phyloP scores from a whole-genome alignment of 441 rosid genomes.

The Gossypium lobatum region DNA sequence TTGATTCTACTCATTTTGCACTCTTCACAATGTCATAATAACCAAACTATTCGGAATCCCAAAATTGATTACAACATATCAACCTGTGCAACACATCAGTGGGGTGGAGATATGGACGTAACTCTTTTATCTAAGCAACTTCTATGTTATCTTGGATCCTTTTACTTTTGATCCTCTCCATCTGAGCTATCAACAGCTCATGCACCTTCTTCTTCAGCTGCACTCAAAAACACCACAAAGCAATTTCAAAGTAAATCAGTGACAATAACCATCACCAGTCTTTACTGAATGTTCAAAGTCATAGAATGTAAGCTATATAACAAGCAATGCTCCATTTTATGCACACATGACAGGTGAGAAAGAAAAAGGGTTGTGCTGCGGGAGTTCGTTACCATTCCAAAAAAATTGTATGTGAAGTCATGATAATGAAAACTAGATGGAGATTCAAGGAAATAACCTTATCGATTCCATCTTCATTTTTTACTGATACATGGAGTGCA shows the following conservation, averaged over 20 bases:
- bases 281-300: neutral
- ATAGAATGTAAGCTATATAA: neutral
- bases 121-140: slow-evolving; percentile 8
- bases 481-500: slow-evolving; percentile 64
- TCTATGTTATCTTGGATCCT: slow-evolving; percentile 6
- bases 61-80: neutral
- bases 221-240: slow-evolving; percentile 16
- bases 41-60: neutral
- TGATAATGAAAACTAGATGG: neutral
- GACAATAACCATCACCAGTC: neutral
- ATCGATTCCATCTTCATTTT: slow-evolving; percentile 54
- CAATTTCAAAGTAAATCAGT: neutral
- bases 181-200: slow-evolving; percentile 47
- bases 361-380: neutral
- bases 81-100: neutral
- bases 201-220: slow-evolving; percentile 69
- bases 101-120: neutral
- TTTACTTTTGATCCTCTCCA: slow-evolving; percentile 48
- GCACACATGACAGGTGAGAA: neutral
- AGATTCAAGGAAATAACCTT: slow-evolving; percentile 42
- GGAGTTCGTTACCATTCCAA: neutral
- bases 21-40: neutral
- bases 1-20: neutral
- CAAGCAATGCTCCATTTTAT: neutral
- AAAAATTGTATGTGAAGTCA: neutral